Conservation (phyloP, 495 filamentous ascomycete genomes). For the Stereocaulon alpinum region DNA sequence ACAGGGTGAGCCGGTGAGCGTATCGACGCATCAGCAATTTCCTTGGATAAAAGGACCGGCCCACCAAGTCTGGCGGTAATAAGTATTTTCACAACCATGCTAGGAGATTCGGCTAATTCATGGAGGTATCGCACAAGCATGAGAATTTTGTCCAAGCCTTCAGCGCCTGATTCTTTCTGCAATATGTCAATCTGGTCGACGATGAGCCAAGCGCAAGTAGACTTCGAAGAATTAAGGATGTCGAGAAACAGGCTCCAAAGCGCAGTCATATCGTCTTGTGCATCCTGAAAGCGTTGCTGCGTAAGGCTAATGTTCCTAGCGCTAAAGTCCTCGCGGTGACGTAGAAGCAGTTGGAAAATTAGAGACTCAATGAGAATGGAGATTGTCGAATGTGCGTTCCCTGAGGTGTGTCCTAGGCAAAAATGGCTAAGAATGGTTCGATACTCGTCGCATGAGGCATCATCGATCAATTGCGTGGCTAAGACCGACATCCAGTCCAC, state of each 20-base stretch:
- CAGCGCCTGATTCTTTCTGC: neutral
- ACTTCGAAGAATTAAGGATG: conserved; percentile 1
- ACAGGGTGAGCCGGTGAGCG: conserved; percentile 8
- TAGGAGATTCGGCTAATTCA: neutral
- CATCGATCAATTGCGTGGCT: conserved; percentile 5
- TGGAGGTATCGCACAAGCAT: conserved; percentile 9
- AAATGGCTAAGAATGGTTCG: conserved; percentile 3
- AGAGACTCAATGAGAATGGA: conserved; percentile 11
- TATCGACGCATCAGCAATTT: neutral
- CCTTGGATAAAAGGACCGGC: neutral
- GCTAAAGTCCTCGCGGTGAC: neutral
- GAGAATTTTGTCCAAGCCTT: neutral
- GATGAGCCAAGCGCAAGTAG: conserved; percentile 12
- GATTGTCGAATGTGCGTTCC: neutral
- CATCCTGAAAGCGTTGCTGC: conserved; percentile 10
- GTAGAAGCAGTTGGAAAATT: conserved; percentile 6
- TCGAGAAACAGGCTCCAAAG: conserved; percentile 13
- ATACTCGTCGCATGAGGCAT: neutral
- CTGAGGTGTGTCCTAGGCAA: conserved; percentile 1
- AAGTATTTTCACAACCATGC: conserved; percentile 14
- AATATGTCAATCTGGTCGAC: conserved; percentile 12
- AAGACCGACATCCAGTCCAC: conserved; percentile 15
- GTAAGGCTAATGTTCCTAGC: neutral
- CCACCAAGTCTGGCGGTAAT: conserved; percentile 13
- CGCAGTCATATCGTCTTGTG: conserved; percentile 2